Evolutionary conservation across 257 asterid genomes (phyloP), one percentile per base, ranked within the genome.

Genomic region (Ehretia macrophylla): DNA sequence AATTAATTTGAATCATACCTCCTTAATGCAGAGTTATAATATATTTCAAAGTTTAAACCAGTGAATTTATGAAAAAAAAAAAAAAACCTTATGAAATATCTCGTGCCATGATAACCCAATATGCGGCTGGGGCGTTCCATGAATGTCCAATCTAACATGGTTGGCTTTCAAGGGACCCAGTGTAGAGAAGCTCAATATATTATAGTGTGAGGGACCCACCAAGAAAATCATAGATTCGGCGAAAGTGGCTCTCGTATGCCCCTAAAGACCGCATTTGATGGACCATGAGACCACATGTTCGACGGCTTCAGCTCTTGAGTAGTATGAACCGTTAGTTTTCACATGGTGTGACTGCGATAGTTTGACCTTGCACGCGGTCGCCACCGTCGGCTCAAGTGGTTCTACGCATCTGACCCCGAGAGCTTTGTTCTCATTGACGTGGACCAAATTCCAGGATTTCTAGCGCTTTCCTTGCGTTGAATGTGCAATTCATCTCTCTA

Each of bases 221-320:
- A 17, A 1, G 21, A 12, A 42, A 8, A 62, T 8, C 46, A 9
- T 48, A 37, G 50, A 48, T 63, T 63, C 58, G 23, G 37, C 8
- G 66, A 68, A 74, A 47, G 40, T 3, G 68, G 70, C 70, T n/a
- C 32, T 27, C 35, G 32, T 58, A n/a, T 23, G 22, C 64, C 65
- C 35, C 42, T 50, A 17, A 51, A 46, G 67, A 67, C 81, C 72
- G 50, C 68, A 55, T 12, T 64, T 60, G 58, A 20, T 52, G 66
- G 47, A 14, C 45, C 56, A 49, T 10, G 47, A 42, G 47, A 42
- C 47, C 47, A 38, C 44, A 38, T 38, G 44, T 11, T 38, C 11
- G 47, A 42, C 47, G 44, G 44, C 11, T 10, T 42, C 47, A 10
- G 8, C 16, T 11, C 12, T 42, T 42, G 14, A 1, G 4, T 42